phyloP scores from a whole-genome alignment of 73 alveolate genomes.

The Effrenium voratum region DNA sequence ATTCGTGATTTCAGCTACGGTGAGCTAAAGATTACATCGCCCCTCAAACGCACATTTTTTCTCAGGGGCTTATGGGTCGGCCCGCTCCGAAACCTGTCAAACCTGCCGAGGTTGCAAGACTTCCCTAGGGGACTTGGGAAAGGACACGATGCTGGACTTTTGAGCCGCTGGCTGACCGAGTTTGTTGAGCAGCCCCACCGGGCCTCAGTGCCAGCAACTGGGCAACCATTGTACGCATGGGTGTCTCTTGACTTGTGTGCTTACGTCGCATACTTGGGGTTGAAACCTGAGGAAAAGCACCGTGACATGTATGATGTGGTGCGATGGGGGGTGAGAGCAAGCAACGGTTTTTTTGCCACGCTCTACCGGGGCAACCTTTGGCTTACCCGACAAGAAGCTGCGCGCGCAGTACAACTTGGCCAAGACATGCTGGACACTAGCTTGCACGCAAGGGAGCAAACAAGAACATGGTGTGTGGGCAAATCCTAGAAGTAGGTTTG shows the following conservation, averaged over 20 bases:
- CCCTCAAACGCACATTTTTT: neutral
- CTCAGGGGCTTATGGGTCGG: neutral
- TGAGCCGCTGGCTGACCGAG: neutral
- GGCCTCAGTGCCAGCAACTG: neutral
- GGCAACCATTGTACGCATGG: too few species aligned
- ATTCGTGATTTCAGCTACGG: neutral
- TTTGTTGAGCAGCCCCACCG: neutral
- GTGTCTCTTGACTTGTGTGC: too few species aligned
- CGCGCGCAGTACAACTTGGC: neutral
- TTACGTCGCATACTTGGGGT: neutral
- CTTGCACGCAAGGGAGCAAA: neutral
- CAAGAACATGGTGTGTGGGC: neutral
- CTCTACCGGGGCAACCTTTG: neutral
- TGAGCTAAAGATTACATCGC: constrained; percentile 12
- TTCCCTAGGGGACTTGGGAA: constrained; percentile 36
- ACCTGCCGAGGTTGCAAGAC: neutral
- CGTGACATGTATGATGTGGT: neutral
- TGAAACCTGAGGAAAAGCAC: neutral
- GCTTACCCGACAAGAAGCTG: neutral
- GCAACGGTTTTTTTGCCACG: neutral
- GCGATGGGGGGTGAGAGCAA: neutral
- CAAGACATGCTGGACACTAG: neutral
- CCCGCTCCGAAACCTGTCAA: neutral
- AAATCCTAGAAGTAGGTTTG: neutral
- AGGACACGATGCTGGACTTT: constrained; percentile 4